Evolutionary conservation across 768 basidiomycete genomes (phyloP).

Genomic region (Tricholoma matsutake): DNA sequence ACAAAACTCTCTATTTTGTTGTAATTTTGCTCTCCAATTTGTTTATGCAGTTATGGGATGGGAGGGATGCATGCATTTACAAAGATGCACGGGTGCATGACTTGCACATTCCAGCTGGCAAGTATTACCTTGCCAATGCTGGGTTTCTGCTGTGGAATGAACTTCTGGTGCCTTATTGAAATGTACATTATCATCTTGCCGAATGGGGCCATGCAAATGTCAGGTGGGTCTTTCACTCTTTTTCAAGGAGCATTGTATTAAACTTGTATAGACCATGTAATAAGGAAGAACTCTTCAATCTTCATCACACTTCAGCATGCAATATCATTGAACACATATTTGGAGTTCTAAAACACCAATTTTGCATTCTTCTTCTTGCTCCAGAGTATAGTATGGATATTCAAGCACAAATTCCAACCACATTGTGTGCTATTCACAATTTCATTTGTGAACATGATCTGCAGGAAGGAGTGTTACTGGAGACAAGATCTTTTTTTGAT

Average conservation of each 20-base stretch:
- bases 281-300: constrained; percentile 26
- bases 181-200: neutral
- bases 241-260: neutral
- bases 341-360: constrained; percentile 20
- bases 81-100: constrained; percentile 20
- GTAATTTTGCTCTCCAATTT: constrained; percentile 24
- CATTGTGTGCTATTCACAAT: constrained; percentile 25
- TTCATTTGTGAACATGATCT: constrained; percentile 25
- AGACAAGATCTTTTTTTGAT: neutral
- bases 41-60: constrained; percentile 21
- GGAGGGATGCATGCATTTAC: constrained; percentile 28
- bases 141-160: neutral
- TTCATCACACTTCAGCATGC: too few relatives aligned
- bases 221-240: neutral
- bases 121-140: constrained; percentile 28
- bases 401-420: constrained; percentile 20
- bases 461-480: neutral
- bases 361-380: constrained; percentile 12
- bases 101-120: constrained; percentile 25
- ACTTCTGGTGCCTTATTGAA: neutral
- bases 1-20: constrained; percentile 8
- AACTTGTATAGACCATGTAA: neutral
- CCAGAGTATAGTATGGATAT: constrained; percentile 10
- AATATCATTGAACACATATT: constrained; percentile 30
- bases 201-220: neutral